These are phyloP conservation scores for Serendipita sp. DNA, from an alignment of 768 basidiomycete species.

Conservation along the genomic window DNA sequence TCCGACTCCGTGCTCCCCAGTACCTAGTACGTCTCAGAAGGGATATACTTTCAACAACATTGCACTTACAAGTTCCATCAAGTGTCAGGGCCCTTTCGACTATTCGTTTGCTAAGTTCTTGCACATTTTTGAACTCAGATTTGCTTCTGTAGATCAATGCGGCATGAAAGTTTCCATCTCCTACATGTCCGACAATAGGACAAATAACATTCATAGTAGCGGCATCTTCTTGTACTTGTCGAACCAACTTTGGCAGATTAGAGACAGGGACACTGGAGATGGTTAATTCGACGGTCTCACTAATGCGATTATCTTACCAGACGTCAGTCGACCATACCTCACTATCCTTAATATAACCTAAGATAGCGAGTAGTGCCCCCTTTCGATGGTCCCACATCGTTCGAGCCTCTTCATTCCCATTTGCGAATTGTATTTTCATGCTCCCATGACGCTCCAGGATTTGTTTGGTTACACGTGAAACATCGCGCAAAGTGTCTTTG, in stretches of 20 bases:
- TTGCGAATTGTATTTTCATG: conserved; percentile 22
- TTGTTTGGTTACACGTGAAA: conserved; percentile 18
- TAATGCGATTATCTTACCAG: conserved; percentile 21
- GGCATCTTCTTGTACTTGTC: conserved; percentile 30
- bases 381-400: conserved; percentile 25
- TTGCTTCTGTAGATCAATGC: conserved; percentile 24
- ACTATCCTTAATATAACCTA: conserved; percentile 19
- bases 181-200: conserved; percentile 30
- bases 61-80: conserved; percentile 22
- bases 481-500: conserved; percentile 20
- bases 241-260: conserved; percentile 10
- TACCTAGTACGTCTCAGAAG: conserved; percentile 14
- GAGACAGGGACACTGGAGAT: conserved; percentile 7
- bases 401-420: conserved; percentile 21
- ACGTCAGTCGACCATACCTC: conserved; percentile 26
- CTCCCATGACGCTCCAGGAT: conserved; percentile 24
- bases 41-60: not conserved
- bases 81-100: conserved; percentile 23
- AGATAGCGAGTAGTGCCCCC: conserved; percentile 23
- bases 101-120: conserved; percentile 20
- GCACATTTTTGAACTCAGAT: conserved; percentile 21
- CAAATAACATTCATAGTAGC: conserved; percentile 25
- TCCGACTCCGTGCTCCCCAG: conserved; percentile 33
- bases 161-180: conserved; percentile 31
- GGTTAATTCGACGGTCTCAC: not conserved